Evolutionary conservation across 305 asterid species (phyloP).

Genomic region (Fraxinus dipetala): DNA sequence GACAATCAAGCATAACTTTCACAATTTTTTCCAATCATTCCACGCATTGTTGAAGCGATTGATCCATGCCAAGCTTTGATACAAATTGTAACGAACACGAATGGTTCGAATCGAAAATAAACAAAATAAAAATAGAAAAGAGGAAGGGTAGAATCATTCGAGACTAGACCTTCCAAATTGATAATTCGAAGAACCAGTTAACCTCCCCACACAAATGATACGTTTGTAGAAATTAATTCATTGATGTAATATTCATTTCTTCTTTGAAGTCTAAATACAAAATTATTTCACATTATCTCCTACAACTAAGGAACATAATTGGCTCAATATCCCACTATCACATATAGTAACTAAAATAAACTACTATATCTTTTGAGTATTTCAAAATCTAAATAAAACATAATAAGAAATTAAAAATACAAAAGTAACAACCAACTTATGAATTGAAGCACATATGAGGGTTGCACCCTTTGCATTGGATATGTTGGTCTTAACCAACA

Average conservation of each 20-base stretch:
- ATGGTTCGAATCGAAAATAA: neutral
- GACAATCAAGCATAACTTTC: neutral
- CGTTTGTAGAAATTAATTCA: neutral
- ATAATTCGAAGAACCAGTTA: neutral
- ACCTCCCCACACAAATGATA: neutral
- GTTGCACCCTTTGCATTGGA: neutral
- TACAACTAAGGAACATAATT: neutral
- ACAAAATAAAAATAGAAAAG: no score
- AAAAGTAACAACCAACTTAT: neutral
- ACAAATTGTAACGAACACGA: neutral
- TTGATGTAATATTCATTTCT: neutral
- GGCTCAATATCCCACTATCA: neutral
- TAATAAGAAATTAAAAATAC: no score
- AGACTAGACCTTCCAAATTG: no score
- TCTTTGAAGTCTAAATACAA: neutral
- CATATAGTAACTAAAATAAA: no score
- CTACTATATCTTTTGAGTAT: neutral
- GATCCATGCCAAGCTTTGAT: neutral
- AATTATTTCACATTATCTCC: neutral
- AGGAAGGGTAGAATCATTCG: neutral
- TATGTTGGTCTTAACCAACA: neutral
- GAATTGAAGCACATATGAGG: neutral
- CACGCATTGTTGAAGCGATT: neutral
- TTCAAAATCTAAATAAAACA: neutral
- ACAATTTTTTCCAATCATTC: neutral